Base-by-base conservation (phyloP, 176 grass and related monocot species). In the Urochloa ruziziensis region DNA sequence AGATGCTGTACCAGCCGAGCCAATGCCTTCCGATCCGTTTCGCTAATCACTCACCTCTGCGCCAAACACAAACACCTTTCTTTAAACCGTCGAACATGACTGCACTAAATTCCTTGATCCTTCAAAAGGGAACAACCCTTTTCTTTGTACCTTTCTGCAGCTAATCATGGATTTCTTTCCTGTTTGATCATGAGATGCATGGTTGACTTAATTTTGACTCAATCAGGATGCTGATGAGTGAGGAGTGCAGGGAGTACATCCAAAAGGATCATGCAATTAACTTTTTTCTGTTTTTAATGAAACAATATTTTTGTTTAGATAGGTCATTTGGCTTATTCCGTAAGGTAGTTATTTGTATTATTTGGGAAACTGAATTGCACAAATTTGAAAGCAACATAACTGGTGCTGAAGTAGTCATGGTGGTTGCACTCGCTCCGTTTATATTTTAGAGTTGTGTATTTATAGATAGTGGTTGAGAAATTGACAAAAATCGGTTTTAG, bases 1-100 rank as follows among this genome's bases (percentile, higher is more conserved):
- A 74, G 84, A 86, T 86, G 48, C 56, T 19, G 61, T 35, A 67
- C 44, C 74, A 46, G 73, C 82, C 70, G 42, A n/a, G n/a, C n/a
- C n/a, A n/a, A n/a, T 25, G 13, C 39, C 39, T 40, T 4, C 23
- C 34, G 9, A n/a, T 10, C 62, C 16, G 16, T 29, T 44, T 49
- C 39, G 37, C 56, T 62, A 83, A 74, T 75, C 49, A 11, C 27
- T 11, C 6, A 28, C 53, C 30, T 37, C 62, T 10, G 4, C n/a
- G 24, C 33, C 47, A 68, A 85, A 59, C 19, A 21, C 35, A 3
- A 16, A 70, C n/a, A 15, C 0, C 47, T 34, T 44, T 44, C 25
- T 84, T 84, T 40, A 76, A 66, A 35, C 40, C 27, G 7, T 1
- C 10, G 0, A 23, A 33, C 10, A 47, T 4, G 39, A 77, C 27